Conservation (phyloP, 1,284 basidiomycete species). For the Sanghuangporus weigelae region DNA sequence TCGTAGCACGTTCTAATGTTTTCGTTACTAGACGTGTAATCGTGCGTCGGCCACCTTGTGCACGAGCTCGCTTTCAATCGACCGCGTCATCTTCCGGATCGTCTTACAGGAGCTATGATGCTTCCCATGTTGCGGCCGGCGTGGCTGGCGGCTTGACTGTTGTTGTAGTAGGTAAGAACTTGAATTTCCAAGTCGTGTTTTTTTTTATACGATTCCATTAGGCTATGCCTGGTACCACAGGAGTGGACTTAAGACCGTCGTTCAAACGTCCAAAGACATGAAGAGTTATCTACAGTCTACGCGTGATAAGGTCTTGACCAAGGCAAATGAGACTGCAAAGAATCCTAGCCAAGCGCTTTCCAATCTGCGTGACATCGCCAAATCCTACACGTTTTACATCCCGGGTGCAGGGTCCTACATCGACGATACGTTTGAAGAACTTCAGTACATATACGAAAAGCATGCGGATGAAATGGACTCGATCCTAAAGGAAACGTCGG, state of each 20-base stretch:
- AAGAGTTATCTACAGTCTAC: constrained; percentile 31
- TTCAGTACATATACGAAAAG: constrained; percentile 36
- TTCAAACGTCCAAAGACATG: constrained; percentile 31
- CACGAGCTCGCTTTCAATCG: constrained; percentile 2
- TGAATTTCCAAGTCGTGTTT: neutral
- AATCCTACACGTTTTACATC: constrained; percentile 36
- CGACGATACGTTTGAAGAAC: constrained; percentile 38
- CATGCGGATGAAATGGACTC: constrained; percentile 39
- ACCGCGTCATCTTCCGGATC: neutral
- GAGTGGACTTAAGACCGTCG: constrained; percentile 33
- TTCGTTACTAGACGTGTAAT: neutral
- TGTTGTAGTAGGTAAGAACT: constrained; percentile 25
- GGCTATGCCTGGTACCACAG: constrained; percentile 37
- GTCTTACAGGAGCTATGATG: neutral
- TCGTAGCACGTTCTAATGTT: neutral
- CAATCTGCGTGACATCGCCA: constrained; percentile 35
- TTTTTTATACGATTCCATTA: neutral
- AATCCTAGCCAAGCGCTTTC: constrained; percentile 34
- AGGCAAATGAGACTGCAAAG: constrained; percentile 27
- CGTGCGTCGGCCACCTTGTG: neutral
- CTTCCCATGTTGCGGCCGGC: constrained; percentile 28
- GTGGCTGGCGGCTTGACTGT: constrained; percentile 33
- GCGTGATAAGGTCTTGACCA: constrained; percentile 31
- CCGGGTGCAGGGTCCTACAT: constrained; percentile 39
- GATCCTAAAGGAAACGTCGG: constrained; percentile 35